These are phyloP conservation scores for Fusarium pseudograminearum DNA, from an alignment of 2,329 filamentous ascomycete genomes.

Conservation along the genomic window DNA sequence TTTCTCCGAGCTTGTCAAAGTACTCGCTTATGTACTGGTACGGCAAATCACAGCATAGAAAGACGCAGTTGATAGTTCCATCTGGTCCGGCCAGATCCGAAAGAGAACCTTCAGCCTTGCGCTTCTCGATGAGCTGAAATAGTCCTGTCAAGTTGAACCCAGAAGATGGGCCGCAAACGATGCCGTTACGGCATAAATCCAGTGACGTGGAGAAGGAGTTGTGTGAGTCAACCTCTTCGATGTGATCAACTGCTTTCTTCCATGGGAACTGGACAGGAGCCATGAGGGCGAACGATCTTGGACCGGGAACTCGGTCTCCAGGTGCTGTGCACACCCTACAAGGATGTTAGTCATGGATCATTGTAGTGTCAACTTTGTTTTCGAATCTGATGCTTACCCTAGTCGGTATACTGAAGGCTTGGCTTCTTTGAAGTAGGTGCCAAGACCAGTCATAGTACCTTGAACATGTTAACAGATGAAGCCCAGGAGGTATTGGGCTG, in stretches of 20 bases:
- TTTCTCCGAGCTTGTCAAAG: constrained; percentile 65
- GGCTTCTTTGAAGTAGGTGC: constrained; percentile 62
- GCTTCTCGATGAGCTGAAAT: constrained; percentile 62
- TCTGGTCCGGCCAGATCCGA: constrained; percentile 57
- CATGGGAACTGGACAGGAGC: constrained; percentile 68
- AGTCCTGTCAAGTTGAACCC: constrained; percentile 68
- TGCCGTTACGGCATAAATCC: constrained; percentile 66
- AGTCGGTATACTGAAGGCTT: constrained; percentile 62
- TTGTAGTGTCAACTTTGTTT: accelerated
- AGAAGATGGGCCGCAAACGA: constrained; percentile 71
- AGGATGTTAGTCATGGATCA: not conserved
- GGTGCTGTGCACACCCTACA: constrained; percentile 67
- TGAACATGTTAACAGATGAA: not conserved
- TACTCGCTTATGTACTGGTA: constrained; percentile 73
- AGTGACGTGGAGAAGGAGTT: constrained; percentile 67
- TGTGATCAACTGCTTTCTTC: constrained; percentile 65
- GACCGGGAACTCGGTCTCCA: constrained; percentile 70
- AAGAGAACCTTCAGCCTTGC: constrained; percentile 60
- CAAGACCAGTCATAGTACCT: constrained; percentile 62
- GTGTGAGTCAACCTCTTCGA: constrained; percentile 67
- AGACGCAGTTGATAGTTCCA: constrained; percentile 65
- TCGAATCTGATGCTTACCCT: constrained; percentile 36
- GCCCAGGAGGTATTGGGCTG: constrained; percentile 29
- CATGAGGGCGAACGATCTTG: constrained; percentile 64
- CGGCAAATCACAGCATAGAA: constrained; percentile 72